Percentiles rank a stretch among this genome's conserved stretches.
Conservation (phyloP, 805 yeast genomes). For the Metschnikowia peoriensis region DNA sequence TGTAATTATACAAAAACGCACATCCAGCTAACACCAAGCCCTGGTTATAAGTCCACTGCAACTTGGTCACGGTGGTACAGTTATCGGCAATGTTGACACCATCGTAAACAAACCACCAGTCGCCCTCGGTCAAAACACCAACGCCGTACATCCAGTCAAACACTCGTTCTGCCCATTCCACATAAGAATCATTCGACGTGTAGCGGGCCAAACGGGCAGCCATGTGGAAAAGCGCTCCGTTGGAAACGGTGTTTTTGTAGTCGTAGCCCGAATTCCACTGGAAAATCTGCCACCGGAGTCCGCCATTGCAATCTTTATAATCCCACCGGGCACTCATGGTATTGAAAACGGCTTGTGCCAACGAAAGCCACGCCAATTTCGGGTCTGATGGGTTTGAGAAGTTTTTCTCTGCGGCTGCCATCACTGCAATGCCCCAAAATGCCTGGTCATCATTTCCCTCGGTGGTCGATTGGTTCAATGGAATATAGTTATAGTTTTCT, state of each 20-base stretch:
- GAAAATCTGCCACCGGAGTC: constrained; percentile 95
- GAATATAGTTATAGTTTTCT: constrained; percentile 72
- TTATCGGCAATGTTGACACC: constrained; percentile 62
- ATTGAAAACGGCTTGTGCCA: constrained; percentile 88
- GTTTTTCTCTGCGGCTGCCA: constrained; percentile 89
- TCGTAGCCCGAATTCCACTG: constrained; percentile 93
- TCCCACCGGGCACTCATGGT: constrained; percentile 94
- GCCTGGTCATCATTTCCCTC: constrained; percentile 99
- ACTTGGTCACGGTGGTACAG: constrained; percentile 57
- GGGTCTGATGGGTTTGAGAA: constrained; percentile 71
- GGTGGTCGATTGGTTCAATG: constrained; percentile 81
- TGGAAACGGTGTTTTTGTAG: constrained; percentile 89
- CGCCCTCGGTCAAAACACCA: constrained; percentile 42
- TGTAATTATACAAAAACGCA: constrained; percentile 76
- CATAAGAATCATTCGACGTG: constrained; percentile 70
- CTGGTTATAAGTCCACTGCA: constrained; percentile 85
- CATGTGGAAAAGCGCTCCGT: constrained; percentile 83
- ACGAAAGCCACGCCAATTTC: constrained; percentile 61
- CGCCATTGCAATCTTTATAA: constrained; percentile 69
- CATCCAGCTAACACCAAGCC: constrained; percentile 77
- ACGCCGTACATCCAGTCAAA: constrained; percentile 76
- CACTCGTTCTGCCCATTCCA: constrained; percentile 68
- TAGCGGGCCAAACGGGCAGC: constrained; percentile 86
- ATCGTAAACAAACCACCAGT: constrained; percentile 61
- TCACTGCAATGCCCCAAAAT: constrained; percentile 92